Evolutionary conservation across 2,329 filamentous ascomycete genomes (phyloP).

Genomic region (Sporothrix variecibatus): DNA sequence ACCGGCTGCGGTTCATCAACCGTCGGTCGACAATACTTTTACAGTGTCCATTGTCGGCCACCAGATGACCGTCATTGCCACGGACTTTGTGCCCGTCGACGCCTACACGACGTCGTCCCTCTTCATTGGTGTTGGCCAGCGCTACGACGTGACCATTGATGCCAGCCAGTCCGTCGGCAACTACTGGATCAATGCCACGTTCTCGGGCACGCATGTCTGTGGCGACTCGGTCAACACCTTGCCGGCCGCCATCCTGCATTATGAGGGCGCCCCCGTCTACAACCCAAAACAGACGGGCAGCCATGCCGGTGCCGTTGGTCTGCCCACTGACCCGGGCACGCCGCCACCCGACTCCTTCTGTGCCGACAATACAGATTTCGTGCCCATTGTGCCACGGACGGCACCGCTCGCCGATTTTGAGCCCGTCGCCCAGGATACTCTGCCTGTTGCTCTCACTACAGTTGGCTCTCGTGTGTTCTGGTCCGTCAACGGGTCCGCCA

Average conservation of each 20-base stretch:
- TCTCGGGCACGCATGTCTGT: slow-evolving; percentile 30
- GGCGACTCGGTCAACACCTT: slow-evolving; percentile 31
- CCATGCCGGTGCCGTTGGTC: slow-evolving; percentile 22
- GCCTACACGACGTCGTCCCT: slow-evolving; percentile 53
- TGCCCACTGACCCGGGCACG: slow-evolving; percentile 38
- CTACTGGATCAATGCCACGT: slow-evolving; percentile 35
- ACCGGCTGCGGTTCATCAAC: slow-evolving; percentile 55
- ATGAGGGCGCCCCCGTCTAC: slow-evolving; percentile 37
- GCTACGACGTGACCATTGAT: slow-evolving; percentile 51
- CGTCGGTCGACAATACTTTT: slow-evolving; percentile 51
- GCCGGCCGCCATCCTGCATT: slow-evolving; percentile 45
- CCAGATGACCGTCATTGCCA: slow-evolving; percentile 52
- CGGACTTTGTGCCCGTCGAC: slow-evolving; percentile 54
- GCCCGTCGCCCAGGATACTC: slow-evolving; percentile 24
- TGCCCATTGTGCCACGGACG: slow-evolving; percentile 30
- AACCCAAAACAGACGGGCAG: neutral
- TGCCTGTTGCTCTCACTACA: slow-evolving; percentile 25
- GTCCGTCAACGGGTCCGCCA: slow-evolving; percentile 35
- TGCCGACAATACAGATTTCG: slow-evolving; percentile 28
- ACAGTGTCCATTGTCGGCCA: slow-evolving; percentile 54
- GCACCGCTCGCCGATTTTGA: slow-evolving; percentile 28
- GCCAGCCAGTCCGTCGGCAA: slow-evolving; percentile 40
- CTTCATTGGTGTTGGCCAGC: slow-evolving; percentile 51
- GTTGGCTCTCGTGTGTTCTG: slow-evolving; percentile 41
- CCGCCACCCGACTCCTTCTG: slow-evolving; percentile 30